phyloP scores from a whole-genome alignment of 139 green algal genomes.

The Haematococcus lacustris region DNA sequence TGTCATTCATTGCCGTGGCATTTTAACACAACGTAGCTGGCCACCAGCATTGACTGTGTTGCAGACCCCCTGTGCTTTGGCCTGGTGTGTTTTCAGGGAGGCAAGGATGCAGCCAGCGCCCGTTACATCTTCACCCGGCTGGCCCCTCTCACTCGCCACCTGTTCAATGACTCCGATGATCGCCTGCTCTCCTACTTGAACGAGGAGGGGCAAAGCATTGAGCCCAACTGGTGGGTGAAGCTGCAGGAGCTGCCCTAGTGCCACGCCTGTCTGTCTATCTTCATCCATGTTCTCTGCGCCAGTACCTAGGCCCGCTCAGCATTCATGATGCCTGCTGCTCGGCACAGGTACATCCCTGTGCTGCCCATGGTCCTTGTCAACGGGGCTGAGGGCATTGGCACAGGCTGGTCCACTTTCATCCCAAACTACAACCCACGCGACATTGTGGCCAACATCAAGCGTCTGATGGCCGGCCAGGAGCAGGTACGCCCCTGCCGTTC shows the following conservation, averaged over 20 bases:
- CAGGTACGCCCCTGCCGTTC: neutral
- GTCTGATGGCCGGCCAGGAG: slow-evolving; percentile 66
- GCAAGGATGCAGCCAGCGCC: slow-evolving; percentile 88
- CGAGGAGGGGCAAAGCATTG: slow-evolving; percentile 95
- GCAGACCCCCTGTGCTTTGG: no score
- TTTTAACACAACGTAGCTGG: no score
- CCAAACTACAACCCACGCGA: slow-evolving; percentile 95
- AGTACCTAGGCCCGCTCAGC: neutral
- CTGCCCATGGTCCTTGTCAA: slow-evolving; percentile 87
- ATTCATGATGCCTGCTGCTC: no score
- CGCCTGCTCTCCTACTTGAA: slow-evolving; percentile 83
- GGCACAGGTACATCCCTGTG: slow-evolving; percentile 76
- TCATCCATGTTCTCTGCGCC: neutral
- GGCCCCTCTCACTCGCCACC: slow-evolving; percentile 58
- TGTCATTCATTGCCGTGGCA: no score
- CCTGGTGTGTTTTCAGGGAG: slow-evolving; percentile 74
- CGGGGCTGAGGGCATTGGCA: slow-evolving; percentile 97
- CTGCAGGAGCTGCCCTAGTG: no score
- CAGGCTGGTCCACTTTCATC: slow-evolving; percentile 93
- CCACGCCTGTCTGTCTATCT: neutral
- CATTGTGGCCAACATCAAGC: slow-evolving; percentile 82
- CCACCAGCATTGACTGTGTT: no score
- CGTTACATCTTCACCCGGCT: slow-evolving; percentile 97
- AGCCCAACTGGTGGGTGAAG: slow-evolving; percentile 78
- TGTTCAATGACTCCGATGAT: slow-evolving; percentile 93